Evolutionary conservation across 192 early-diverging fungal genomes (phyloP).

Genomic region (Coemansia guatemalensis): DNA sequence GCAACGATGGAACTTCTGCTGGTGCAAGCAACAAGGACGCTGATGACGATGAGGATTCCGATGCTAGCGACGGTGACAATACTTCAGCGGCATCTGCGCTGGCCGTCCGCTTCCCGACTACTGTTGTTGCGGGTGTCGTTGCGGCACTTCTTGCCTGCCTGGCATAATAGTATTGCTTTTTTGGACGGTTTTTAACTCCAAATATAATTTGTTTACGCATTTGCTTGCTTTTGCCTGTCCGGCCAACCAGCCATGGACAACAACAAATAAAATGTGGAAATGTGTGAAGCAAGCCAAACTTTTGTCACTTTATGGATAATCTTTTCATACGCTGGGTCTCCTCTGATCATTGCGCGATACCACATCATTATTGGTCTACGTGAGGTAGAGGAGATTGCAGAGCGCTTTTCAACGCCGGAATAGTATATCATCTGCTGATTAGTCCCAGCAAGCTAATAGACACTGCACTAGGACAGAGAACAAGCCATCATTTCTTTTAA

Average conservation of each 20-base stretch:
- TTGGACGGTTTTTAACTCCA: not conserved
- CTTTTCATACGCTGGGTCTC: too few relatives aligned
- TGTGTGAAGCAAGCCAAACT: too few relatives aligned
- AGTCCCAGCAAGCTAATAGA: too few relatives aligned
- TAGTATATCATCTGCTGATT: too few relatives aligned
- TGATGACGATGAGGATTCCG: not conserved
- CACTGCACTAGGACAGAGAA: too few relatives aligned
- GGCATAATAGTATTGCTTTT: not conserved
- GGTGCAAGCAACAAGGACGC: not conserved
- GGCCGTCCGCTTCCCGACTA: not conserved
- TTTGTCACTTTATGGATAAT: too few relatives aligned
- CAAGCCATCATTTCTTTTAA: too few relatives aligned
- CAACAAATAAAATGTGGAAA: too few relatives aligned
- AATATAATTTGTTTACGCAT: not conserved
- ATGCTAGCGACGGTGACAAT: not conserved
- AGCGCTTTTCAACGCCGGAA: too few relatives aligned
- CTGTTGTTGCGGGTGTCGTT: not conserved
- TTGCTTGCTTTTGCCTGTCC: not conserved
- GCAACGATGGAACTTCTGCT: not conserved
- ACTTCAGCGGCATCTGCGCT: not conserved
- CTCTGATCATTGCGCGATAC: too few relatives aligned
- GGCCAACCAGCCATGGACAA: not conserved
- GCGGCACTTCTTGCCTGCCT: not conserved
- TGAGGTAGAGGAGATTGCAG: too few relatives aligned
- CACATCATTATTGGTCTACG: too few relatives aligned